phyloP scores from a whole-genome alignment of 2,329 filamentous ascomycete species.

The Colletotrichum phormii region DNA sequence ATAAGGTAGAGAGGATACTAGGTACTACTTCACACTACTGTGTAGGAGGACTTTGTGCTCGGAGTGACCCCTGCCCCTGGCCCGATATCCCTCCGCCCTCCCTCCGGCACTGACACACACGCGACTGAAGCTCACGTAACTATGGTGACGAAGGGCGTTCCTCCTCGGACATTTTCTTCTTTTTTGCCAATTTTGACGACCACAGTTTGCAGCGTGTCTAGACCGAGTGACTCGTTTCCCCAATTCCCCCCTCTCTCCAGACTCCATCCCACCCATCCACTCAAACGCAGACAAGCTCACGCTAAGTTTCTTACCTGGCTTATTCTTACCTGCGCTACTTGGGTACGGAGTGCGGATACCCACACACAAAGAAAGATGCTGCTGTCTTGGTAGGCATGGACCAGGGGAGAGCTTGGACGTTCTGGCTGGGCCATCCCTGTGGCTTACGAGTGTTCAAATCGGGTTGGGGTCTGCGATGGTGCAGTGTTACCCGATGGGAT shows the following conservation, averaged over 20 bases:
- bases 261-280: slow-evolving; percentile 2
- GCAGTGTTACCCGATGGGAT: slow-evolving; percentile 16
- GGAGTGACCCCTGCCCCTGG: background rate
- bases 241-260: background rate
- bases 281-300: slow-evolving; percentile 24
- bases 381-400: background rate
- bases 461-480: slow-evolving; percentile 8
- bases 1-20: background rate
- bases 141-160: background rate
- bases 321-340: too few species aligned
- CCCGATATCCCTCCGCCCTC: background rate
- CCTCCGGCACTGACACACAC: background rate
- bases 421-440: slow-evolving; percentile 17
- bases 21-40: too few species aligned
- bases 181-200: slow-evolving; percentile 10
- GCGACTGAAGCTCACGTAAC: background rate
- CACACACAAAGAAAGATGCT: background rate
- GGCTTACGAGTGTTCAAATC: slow-evolving; percentile 19
- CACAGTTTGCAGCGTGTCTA: background rate
- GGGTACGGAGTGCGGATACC: background rate
- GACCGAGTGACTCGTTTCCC: background rate
- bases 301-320: background rate
- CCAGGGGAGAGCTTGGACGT: background rate
- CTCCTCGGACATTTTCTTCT: background rate
- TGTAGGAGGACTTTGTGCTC: background rate